These are phyloP conservation scores for Kodamaea sp. DNA, from an alignment of 1,139 yeast genomes.

Conservation along the genomic window DNA sequence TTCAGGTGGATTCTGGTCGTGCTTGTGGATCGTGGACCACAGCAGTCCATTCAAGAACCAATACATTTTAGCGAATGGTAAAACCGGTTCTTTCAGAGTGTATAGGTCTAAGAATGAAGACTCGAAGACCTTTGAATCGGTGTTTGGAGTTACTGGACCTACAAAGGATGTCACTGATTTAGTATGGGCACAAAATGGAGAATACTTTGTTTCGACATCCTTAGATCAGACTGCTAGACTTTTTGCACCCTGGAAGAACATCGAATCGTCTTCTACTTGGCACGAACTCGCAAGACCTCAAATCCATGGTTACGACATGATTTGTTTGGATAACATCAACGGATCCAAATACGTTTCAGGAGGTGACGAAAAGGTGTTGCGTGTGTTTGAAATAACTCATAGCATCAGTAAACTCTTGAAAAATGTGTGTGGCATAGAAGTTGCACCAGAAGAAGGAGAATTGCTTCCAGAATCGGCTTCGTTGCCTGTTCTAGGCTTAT, in stretches of 20 bases:
- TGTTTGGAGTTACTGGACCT: constrained; percentile 75
- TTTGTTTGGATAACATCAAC: constrained; percentile 67
- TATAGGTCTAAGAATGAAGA: constrained; percentile 54
- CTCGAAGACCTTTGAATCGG: constrained; percentile 51
- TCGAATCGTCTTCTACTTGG: constrained; percentile 52
- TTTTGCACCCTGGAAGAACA: constrained; percentile 59
- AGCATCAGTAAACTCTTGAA: constrained; percentile 66
- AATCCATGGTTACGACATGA: constrained; percentile 97
- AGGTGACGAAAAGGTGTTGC: constrained; percentile 90
- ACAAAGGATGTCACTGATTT: constrained; percentile 73
- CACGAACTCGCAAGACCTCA: constrained; percentile 96
- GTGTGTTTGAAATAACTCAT: constrained; percentile 89
- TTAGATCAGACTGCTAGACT: constrained; percentile 92
- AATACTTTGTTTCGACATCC: constrained; percentile 71
- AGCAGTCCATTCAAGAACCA: constrained; percentile 26
- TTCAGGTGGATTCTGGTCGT: constrained; percentile 95
- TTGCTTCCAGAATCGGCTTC: constrained; percentile 77
- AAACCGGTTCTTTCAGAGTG: constrained; percentile 88
- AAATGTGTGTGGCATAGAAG: constrained; percentile 51
- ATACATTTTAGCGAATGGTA: constrained; percentile 76
- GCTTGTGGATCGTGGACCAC: constrained; percentile 66
- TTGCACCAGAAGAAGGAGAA: constrained; percentile 19
- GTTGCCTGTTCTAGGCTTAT: constrained; percentile 89
- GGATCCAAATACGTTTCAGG: constrained; percentile 79
- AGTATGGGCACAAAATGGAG: constrained; percentile 73